Evolutionary conservation across 2,329 filamentous ascomycete species (phyloP).

Genomic region (Helicocarpus griseus): DNA sequence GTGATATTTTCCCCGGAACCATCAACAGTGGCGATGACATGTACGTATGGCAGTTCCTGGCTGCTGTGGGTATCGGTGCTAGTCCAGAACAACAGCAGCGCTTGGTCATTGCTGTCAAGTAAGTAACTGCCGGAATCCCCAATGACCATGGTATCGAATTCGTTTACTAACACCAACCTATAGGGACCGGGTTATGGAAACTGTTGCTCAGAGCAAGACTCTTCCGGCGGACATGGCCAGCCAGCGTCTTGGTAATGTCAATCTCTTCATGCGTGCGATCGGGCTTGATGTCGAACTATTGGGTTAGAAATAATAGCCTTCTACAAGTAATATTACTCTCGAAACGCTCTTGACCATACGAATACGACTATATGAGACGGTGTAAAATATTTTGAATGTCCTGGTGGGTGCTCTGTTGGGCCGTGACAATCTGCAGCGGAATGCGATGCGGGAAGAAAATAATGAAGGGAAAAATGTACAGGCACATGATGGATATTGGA

Average conservation of each 20-base stretch:
- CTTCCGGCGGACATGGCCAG: constrained; percentile 77
- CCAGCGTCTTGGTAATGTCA: constrained; percentile 80
- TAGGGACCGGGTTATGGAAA: constrained; percentile 88
- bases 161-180: not conserved
- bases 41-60: constrained; percentile 96
- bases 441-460: not conserved
- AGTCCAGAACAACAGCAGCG: constrained; percentile 91
- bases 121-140: constrained; percentile 19
- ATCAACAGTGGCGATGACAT: constrained; percentile 86
- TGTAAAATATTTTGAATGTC: too few relatives aligned
- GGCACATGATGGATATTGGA: not conserved
- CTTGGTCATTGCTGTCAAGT: constrained; percentile 87
- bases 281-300: constrained; percentile 87
- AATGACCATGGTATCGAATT: constrained; percentile 6
- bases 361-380: not conserved
- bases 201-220: constrained; percentile 78
- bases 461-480: not conserved
- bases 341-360: not conserved
- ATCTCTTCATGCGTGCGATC: constrained; percentile 96
- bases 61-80: constrained; percentile 86
- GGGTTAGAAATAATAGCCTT: constrained; percentile 34
- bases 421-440: not conserved
- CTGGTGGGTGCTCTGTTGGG: too few relatives aligned
- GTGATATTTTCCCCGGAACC: constrained; percentile 81
- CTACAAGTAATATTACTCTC: not conserved